Evolutionary conservation across 768 basidiomycete genomes (phyloP).

Genomic region (Suillus ampliporus): DNA sequence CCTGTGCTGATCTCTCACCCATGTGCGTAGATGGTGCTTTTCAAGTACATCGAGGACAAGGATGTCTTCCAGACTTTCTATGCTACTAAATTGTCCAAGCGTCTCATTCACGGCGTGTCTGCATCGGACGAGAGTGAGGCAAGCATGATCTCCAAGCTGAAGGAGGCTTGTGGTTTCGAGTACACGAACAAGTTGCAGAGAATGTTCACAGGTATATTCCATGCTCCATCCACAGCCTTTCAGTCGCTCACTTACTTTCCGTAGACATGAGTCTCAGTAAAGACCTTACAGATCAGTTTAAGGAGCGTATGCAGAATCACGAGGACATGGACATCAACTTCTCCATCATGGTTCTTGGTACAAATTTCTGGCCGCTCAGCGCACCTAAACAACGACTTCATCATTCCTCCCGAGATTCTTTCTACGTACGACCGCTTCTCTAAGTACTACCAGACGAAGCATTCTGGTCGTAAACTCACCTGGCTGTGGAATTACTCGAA

Average conservation of each 20-base stretch:
- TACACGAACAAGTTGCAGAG: constrained; percentile 95
- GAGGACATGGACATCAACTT: constrained; percentile 90
- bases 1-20: constrained; percentile 14
- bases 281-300: constrained; percentile 94
- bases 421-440: constrained; percentile 91
- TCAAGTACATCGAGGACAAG: constrained; percentile 99
- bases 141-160: constrained; percentile 97
- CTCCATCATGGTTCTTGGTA: constrained; percentile 91
- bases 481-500: constrained; percentile 99
- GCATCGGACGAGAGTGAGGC: constrained; percentile 96
- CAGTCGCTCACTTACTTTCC: constrained; percentile 8
- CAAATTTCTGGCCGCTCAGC: constrained; percentile 94
- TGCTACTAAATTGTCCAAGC: constrained; percentile 90
- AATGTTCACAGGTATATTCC: constrained; percentile 87
- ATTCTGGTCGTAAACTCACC: constrained; percentile 92
- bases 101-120: constrained; percentile 88
- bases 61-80: constrained; percentile 99
- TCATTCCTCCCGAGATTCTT: constrained; percentile 86
- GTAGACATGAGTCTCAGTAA: constrained; percentile 94
- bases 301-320: constrained; percentile 89
- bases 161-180: constrained; percentile 96
- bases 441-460: constrained; percentile 91
- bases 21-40: constrained; percentile 81
- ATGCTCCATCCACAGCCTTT: neutral
- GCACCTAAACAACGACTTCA: constrained; percentile 85